Percentiles rank a stretch among this genome's conserved stretches.
phyloP scores from a whole-genome alignment of 208 protist species.

The Trypanosomatidae sp. region DNA sequence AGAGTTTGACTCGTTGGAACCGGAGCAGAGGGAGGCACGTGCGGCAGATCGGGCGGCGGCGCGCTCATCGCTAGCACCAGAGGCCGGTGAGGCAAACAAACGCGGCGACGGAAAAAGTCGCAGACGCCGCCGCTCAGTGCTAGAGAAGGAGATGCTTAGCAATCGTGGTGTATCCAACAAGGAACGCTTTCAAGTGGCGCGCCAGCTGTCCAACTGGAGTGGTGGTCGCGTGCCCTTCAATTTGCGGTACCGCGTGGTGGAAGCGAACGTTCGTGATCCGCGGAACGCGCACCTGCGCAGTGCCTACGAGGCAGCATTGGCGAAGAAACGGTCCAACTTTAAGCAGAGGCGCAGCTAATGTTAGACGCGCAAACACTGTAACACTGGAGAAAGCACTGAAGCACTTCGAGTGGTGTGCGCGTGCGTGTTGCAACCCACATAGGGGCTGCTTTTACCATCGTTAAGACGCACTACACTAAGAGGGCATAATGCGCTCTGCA shows the following conservation, averaged over 20 bases:
- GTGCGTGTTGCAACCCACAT: background rate
- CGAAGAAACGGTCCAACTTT: conserved; percentile 60
- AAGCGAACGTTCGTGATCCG: conserved; percentile 79
- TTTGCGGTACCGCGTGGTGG: conserved; percentile 79
- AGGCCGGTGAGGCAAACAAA: background rate
- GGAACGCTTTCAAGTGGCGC: conserved; percentile 60
- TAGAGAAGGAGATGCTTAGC: conserved; percentile 55
- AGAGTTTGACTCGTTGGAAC: conserved; percentile 72
- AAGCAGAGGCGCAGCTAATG: conserved; percentile 28
- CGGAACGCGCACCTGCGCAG: conserved; percentile 47
- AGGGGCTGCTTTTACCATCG: background rate
- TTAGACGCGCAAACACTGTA: background rate
- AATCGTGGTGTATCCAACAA: conserved; percentile 73
- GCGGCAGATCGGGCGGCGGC: conserved; percentile 20
- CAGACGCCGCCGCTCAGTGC: conserved; percentile 32
- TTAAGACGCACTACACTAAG: background rate
- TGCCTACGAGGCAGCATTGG: conserved; percentile 52
- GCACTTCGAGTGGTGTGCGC: background rate
- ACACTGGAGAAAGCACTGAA: background rate
- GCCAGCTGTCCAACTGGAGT: conserved; percentile 57
- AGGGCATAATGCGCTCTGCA: background rate
- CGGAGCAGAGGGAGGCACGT: conserved; percentile 34
- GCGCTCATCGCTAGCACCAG: conserved; percentile 16
- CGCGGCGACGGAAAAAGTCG: background rate
- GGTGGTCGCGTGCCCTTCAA: conserved; percentile 88